Conservation (phyloP, 805 yeast genomes). For the Lipomyces starkeyi region DNA sequence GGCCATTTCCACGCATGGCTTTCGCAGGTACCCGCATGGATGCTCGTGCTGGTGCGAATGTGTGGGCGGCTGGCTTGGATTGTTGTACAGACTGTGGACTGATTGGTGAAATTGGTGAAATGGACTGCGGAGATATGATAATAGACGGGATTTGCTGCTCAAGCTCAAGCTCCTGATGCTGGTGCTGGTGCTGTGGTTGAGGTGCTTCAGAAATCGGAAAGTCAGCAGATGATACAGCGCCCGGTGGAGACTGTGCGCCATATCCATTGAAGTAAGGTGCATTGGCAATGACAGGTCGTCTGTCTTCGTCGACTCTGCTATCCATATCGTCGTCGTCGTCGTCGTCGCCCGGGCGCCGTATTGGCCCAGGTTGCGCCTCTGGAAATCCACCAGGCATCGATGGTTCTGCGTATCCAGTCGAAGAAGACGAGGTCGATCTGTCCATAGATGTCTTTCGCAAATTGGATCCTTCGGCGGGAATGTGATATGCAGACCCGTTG, state of each 20-base stretch:
- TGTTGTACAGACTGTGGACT: slow-evolving; percentile 17
- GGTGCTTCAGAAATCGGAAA: not conserved
- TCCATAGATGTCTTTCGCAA: slow-evolving; percentile 9
- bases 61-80: slow-evolving; percentile 8
- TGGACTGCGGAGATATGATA: not conserved
- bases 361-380: slow-evolving; percentile 5
- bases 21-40: slow-evolving; percentile 13
- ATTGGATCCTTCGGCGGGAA: slow-evolving; percentile 3
- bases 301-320: slow-evolving; percentile 8
- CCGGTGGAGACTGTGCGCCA: not conserved
- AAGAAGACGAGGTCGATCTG: slow-evolving; percentile 11
- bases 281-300: not conserved
- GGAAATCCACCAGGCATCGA: slow-evolving; percentile 24
- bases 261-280: not conserved
- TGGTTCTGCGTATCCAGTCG: slow-evolving; percentile 6
- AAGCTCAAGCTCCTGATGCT: not conserved
- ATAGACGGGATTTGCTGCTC: slow-evolving; percentile 5
- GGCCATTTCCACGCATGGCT: not conserved
- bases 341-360: not conserved
- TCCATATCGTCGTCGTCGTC: not conserved
- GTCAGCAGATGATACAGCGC: not conserved
- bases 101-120: not conserved
- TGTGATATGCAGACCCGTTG: slow-evolving; percentile 3
- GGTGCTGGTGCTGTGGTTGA: slow-evolving; percentile 3
- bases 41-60: slow-evolving; percentile 13